Conservation (phyloP, 2,329 filamentous ascomycete genomes). For the Epichloe festucae region DNA sequence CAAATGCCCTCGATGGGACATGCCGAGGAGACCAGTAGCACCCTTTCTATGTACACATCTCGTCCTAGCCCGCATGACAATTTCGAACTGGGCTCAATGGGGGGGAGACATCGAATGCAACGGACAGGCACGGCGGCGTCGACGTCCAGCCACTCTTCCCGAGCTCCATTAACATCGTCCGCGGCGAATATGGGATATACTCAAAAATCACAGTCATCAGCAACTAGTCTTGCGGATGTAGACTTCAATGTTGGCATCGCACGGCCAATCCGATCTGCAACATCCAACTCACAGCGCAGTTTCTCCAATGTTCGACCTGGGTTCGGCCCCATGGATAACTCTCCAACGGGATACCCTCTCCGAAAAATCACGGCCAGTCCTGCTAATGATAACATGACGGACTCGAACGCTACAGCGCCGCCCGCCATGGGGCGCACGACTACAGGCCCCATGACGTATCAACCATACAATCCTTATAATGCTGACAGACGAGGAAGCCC, state of each 20-base stretch:
- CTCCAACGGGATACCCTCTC: constrained; percentile 7
- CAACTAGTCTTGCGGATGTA: constrained; percentile 20
- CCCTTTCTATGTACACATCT: constrained; percentile 50
- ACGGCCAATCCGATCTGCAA: constrained; percentile 22
- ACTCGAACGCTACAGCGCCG: constrained; percentile 14
- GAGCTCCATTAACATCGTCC: constrained; percentile 46
- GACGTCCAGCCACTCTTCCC: constrained; percentile 47
- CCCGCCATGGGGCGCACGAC: constrained; percentile 7
- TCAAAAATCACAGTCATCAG: constrained; percentile 22
- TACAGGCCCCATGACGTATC: not conserved
- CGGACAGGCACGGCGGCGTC: constrained; percentile 43
- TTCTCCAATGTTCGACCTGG: constrained; percentile 11
- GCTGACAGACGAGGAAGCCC: constrained; percentile 17
- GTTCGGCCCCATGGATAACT: constrained; percentile 8
- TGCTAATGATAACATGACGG: constrained; percentile 14
- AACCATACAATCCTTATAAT: constrained; percentile 16
- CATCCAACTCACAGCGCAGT: constrained; percentile 23
- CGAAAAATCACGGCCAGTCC: constrained; percentile 19
- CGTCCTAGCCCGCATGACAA: constrained; percentile 41
- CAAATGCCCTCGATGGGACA: constrained; percentile 46
- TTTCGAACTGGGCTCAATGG: constrained; percentile 39
- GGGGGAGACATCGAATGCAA: constrained; percentile 36
- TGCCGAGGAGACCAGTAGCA: constrained; percentile 47
- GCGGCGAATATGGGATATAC: constrained; percentile 48
- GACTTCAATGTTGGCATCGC: constrained; percentile 9